These are phyloP conservation scores for Coniochaeta pulveracea DNA, from an alignment of 2,329 filamentous ascomycete genomes.

Conservation along the genomic window DNA sequence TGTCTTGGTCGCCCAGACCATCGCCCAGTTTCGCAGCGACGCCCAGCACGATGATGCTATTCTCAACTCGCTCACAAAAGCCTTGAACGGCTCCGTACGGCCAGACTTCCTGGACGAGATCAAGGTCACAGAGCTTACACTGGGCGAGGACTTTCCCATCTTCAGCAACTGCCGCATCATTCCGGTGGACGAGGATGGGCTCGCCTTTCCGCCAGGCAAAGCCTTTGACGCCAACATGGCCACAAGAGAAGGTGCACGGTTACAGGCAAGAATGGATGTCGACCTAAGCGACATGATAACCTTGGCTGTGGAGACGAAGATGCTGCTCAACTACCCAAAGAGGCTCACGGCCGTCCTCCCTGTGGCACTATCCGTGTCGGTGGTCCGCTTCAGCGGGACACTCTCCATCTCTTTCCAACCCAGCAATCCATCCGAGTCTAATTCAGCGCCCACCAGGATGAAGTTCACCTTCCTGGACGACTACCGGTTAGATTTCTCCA, in stretches of 20 bases:
- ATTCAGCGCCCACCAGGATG: conserved; percentile 80
- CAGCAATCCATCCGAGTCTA: conserved; percentile 51
- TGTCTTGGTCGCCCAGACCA: conserved; percentile 89
- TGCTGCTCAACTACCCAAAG: conserved; percentile 90
- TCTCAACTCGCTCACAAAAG: conserved; percentile 69
- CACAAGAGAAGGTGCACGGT: conserved; percentile 53
- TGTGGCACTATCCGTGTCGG: conserved; percentile 81
- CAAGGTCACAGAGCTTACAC: conserved; percentile 79
- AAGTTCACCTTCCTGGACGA: conserved; percentile 90
- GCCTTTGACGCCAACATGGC: conserved; percentile 41
- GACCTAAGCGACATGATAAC: conserved; percentile 95
- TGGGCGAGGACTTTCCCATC: conserved; percentile 96
- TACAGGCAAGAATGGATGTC: conserved; percentile 95
- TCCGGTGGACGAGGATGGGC: conserved; percentile 71
- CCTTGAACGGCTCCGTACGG: conserved; percentile 76
- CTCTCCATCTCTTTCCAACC: conserved; percentile 90
- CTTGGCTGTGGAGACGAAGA: conserved; percentile 83
- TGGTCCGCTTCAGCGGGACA: conserved; percentile 90
- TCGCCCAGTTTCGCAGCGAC: conserved; percentile 87
- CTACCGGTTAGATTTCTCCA: conserved; percentile 74
- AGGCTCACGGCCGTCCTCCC: conserved; percentile 80
- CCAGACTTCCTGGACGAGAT: conserved; percentile 93
- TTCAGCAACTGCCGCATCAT: conserved; percentile 98
- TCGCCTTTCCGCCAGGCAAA: conserved; percentile 38
- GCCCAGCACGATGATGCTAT: conserved; percentile 88